phyloP scores from a whole-genome alignment of 2,329 filamentous ascomycete species.

The Clathrospora elynae region DNA sequence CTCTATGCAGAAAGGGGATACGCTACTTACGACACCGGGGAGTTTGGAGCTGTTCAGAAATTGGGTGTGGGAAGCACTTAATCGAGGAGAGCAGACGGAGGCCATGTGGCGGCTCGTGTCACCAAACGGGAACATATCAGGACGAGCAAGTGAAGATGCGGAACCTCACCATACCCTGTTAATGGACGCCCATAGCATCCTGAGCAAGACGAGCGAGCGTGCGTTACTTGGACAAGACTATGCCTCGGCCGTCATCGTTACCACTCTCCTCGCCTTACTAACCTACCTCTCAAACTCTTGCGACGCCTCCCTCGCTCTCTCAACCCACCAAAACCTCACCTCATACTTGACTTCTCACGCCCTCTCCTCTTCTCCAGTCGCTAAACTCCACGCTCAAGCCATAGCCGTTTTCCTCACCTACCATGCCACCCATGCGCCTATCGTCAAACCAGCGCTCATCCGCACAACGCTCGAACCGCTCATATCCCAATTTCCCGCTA shows the following conservation, averaged over 20 bases:
- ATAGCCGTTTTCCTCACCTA: slow-evolving; percentile 68
- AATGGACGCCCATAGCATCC: slow-evolving; percentile 18
- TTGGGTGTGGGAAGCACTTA: slow-evolving; percentile 69
- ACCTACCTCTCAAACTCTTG: slow-evolving; percentile 63
- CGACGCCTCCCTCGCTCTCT: slow-evolving; percentile 46
- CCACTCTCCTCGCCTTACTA: slow-evolving; percentile 68
- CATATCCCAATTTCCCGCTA: slow-evolving; percentile 70
- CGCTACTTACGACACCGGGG: slow-evolving; percentile 58
- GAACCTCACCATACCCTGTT: slow-evolving; percentile 21
- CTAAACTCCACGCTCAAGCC: slow-evolving; percentile 72
- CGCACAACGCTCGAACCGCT: slow-evolving; percentile 66
- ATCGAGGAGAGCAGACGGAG: slow-evolving; percentile 41
- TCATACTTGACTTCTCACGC: slow-evolving; percentile 32
- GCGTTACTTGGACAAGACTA: slow-evolving; percentile 56
- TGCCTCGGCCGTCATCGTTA: slow-evolving; percentile 56
- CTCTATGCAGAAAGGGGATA: slow-evolving; percentile 57
- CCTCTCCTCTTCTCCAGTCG: slow-evolving; percentile 37
- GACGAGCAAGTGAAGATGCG: neutral
- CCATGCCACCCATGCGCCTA: slow-evolving; percentile 65
- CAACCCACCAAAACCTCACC: slow-evolving; percentile 41
- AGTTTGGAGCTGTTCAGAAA: slow-evolving; percentile 60
- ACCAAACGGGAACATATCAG: slow-evolving; percentile 24
- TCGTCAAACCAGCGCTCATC: slow-evolving; percentile 70
- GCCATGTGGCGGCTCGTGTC: slow-evolving; percentile 46
- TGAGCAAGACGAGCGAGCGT: slow-evolving; percentile 54